phyloP scores from a whole-genome alignment of 352 stramenopile species.

The Globisporangium spiculum region DNA sequence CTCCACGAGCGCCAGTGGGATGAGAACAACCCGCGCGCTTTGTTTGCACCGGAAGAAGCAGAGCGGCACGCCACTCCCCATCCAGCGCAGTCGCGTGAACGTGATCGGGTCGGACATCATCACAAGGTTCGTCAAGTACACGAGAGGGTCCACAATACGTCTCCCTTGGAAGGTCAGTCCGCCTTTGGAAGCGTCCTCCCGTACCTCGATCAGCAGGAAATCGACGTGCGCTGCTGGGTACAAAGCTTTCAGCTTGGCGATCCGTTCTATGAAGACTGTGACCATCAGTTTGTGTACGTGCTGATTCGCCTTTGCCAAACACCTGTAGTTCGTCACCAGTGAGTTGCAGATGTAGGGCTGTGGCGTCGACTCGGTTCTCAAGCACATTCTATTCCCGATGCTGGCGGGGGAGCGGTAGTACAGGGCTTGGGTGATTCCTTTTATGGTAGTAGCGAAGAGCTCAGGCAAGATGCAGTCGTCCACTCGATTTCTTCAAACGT shows the following conservation, averaged over 20 bases:
- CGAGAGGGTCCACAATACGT: background rate
- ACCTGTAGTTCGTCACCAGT: background rate
- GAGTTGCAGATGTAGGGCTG: background rate
- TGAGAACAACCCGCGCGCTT: background rate
- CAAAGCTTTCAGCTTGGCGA: background rate
- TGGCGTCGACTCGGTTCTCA: background rate
- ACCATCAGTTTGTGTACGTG: background rate
- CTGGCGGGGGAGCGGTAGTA: background rate
- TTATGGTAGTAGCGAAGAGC: background rate
- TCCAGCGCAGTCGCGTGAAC: background rate
- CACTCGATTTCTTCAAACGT: background rate
- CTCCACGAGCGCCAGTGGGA: slow-evolving; percentile 1
- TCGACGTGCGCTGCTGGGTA: background rate
- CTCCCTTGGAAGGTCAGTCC: background rate
- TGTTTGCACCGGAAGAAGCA: background rate
- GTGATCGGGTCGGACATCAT: slow-evolving; percentile 10
- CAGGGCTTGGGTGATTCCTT: background rate
- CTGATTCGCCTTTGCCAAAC: background rate
- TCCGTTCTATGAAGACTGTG: background rate
- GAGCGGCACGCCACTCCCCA: background rate
- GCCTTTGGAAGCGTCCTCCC: background rate
- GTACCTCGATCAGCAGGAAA: background rate
- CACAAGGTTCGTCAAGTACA: slow-evolving; percentile 4
- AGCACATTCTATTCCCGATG: background rate
- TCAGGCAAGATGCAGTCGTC: slow-evolving; percentile 5